Conservation (phyloP, 306 rosid species). For the Astragalus glycyphyllos region DNA sequence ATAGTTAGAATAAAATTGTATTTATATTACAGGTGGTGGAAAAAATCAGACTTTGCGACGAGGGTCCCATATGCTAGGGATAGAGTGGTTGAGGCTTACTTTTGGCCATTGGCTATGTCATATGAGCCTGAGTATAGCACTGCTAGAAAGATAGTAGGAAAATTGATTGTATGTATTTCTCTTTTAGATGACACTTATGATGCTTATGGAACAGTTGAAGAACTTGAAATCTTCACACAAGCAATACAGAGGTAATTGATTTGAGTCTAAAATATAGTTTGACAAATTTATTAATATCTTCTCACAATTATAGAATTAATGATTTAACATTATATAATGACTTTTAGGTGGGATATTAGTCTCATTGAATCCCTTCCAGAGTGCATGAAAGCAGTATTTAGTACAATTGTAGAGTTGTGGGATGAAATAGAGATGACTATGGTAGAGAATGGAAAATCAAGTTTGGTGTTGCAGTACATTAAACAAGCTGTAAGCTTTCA, state of each 20-base stretch:
- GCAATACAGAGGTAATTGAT: constrained; percentile 51
- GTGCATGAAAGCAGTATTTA: constrained; percentile 43
- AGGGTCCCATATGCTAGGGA: constrained; percentile 51
- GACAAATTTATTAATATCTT: no score
- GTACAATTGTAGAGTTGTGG: constrained; percentile 17
- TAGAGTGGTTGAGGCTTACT: constrained; percentile 47
- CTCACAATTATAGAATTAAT: no score
- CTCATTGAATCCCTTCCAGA: constrained; percentile 35
- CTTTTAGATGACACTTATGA: constrained; percentile 58
- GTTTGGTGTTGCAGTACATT: constrained; percentile 6
- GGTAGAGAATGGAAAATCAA: constrained; percentile 8
- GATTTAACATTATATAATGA: no score
- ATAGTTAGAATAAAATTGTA: background rate
- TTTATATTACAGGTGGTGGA: constrained; percentile 53
- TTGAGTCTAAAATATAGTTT: background rate
- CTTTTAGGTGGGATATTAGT: constrained; percentile 33
- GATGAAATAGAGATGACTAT: constrained; percentile 23
- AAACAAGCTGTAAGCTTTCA: constrained; percentile 24
- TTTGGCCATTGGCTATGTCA: constrained; percentile 40
- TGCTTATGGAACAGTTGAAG: constrained; percentile 54
- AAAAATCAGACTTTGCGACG: constrained; percentile 31
- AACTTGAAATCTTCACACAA: constrained; percentile 51
- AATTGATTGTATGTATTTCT: constrained; percentile 34
- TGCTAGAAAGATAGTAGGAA: constrained; percentile 39
- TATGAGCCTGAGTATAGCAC: constrained; percentile 40